These are phyloP conservation scores for Saccharomycopsis javanensis DNA, from an alignment of 805 yeast genomes.

Conservation along the genomic window DNA sequence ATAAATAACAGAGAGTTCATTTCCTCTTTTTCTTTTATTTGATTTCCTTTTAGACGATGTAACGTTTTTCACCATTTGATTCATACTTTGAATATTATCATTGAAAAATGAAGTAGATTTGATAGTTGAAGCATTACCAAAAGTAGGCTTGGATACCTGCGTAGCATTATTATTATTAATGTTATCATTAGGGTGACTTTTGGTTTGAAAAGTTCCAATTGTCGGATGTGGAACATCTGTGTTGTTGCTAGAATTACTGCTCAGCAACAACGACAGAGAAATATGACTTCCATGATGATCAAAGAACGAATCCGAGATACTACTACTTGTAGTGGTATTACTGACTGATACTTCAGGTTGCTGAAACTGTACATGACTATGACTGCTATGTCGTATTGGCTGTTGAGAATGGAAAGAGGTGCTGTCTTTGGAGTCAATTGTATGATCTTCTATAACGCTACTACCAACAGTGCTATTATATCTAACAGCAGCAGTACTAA, in stretches of 20 bases:
- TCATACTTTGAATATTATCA: neutral
- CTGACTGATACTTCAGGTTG: neutral
- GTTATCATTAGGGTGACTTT: neutral
- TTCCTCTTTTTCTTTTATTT: neutral
- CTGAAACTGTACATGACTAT: neutral
- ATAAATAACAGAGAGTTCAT: neutral
- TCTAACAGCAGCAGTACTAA: neutral
- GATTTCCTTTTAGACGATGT: neutral
- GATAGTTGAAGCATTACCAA: neutral
- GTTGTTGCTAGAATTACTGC: neutral
- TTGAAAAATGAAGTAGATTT: neutral
- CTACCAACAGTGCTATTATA: neutral
- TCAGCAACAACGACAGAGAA: conserved; percentile 1
- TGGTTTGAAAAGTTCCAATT: neutral
- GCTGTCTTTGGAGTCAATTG: neutral
- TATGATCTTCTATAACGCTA: neutral
- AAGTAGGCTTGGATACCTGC: neutral
- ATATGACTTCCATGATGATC: neutral
- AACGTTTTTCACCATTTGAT: neutral
- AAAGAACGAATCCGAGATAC: neutral
- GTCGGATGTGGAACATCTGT: neutral
- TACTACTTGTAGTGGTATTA: neutral
- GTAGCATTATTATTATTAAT: neutral
- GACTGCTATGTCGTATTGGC: no score
- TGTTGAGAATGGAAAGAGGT: neutral